Percentiles rank a stretch among this genome's conserved stretches.
Conservation (phyloP, 108 stramenopile species). For the Skeletonema grethae region DNA sequence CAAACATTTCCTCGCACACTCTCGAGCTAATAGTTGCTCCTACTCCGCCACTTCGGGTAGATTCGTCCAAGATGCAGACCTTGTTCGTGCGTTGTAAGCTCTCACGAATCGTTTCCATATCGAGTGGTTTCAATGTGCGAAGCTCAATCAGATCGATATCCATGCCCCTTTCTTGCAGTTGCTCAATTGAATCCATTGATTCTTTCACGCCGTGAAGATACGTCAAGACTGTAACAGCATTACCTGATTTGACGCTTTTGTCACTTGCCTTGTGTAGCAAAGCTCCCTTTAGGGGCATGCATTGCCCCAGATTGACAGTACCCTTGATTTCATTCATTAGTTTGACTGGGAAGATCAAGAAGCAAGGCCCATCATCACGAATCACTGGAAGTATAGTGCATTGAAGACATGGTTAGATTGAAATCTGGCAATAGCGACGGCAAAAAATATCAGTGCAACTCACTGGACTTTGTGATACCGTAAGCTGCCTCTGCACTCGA, state of each 20-base stretch:
- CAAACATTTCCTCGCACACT: constrained; percentile 61
- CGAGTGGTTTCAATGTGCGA: constrained; percentile 63
- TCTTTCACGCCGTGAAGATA: constrained; percentile 75
- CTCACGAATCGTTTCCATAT: constrained; percentile 58
- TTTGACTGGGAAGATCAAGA: constrained; percentile 66
- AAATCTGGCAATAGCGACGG: no score
- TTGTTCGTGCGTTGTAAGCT: constrained; percentile 60
- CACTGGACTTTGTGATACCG: constrained; percentile 51
- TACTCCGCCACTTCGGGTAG: constrained; percentile 63
- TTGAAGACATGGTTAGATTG: no score
- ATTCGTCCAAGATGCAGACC: constrained; percentile 65
- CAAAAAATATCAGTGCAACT: no score
- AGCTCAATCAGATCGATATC: constrained; percentile 75
- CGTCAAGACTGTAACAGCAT: constrained; percentile 68
- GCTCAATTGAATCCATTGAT: constrained; percentile 36
- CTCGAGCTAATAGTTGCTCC: constrained; percentile 68
- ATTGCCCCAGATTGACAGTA: constrained; percentile 45
- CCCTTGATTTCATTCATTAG: constrained; percentile 70
- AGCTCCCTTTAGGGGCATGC: constrained; percentile 60
- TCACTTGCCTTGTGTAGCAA: constrained; percentile 51
- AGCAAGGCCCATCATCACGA: constrained; percentile 69
- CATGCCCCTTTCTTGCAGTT: constrained; percentile 35
- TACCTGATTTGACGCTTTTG: constrained; percentile 46
- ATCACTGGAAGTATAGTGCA: constrained; percentile 41
- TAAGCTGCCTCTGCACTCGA: constrained; percentile 63